phyloP scores from a whole-genome alignment of 805 yeast genomes.

The Lipomyces sp. region DNA sequence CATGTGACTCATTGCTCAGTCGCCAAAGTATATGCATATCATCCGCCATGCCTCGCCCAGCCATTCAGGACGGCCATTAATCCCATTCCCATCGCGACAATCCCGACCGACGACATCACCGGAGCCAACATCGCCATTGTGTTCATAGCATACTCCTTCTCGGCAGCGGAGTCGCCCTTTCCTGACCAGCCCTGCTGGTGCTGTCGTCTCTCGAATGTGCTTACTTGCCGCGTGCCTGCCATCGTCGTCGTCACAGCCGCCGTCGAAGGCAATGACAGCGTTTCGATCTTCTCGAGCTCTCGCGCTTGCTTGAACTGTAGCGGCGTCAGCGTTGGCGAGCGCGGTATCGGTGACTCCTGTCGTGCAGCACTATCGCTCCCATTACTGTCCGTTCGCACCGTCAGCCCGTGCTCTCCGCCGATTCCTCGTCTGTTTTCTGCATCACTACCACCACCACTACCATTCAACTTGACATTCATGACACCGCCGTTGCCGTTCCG shows the following conservation, averaged over 20 bases:
- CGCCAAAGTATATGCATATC: no score
- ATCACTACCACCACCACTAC: not conserved
- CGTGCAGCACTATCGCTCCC: no score
- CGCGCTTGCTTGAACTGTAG: slow-evolving; percentile 14
- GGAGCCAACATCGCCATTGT: slow-evolving; percentile 9
- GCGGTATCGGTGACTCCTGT: not conserved
- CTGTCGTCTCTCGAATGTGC: not conserved
- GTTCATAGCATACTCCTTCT: not conserved
- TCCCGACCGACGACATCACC: slow-evolving; percentile 20
- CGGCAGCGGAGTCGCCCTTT: not conserved
- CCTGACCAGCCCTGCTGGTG: not conserved
- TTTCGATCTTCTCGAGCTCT: not conserved
- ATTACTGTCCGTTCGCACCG: no score
- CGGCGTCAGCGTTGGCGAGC: slow-evolving; percentile 13
- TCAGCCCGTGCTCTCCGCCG: not conserved
- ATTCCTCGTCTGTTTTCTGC: not conserved
- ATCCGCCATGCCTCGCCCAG: slow-evolving; percentile 5
- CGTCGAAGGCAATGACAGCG: not conserved
- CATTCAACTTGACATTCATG: not conserved
- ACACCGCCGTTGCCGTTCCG: not conserved
- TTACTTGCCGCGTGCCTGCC: not conserved
- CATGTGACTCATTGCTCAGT: no score
- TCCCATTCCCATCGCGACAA: slow-evolving; percentile 24
- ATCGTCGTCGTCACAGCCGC: not conserved
- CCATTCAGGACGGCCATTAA: slow-evolving; percentile 20